Evolutionary conservation across 169 alveolate genomes (phyloP), one percentile per base, ranked within the genome.

Genomic region (Pseudocohnilembus persalinus): DNA sequence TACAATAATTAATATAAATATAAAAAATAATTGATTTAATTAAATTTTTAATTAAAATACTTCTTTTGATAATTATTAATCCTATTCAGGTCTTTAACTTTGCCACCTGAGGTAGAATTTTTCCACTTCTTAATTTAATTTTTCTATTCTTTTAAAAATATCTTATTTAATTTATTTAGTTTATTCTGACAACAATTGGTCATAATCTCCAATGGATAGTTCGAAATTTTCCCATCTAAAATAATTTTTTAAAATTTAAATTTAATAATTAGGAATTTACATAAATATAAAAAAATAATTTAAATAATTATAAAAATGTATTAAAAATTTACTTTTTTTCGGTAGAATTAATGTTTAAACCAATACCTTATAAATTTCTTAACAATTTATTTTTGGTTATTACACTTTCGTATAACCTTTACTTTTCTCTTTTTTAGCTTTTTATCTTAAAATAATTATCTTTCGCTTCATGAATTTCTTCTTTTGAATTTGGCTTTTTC

Each of bases 191-290:
- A 97, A 95, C 73, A 95, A 91, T 32, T 92, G 93, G 83, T 93
- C 95, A 83, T 96, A 96, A 73, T 96, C 93, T 73, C 91, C 95
- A 27, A 97, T 86, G 27, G 93, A 91, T 76, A 89, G 88, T 49
- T 94, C 96, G 90, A 96, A 97, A 81, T 95, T 96, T 83, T 96
- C 96, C 98, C 98, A 96, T n/a, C n/a, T n/a, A n/a, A n/a, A n/a
- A n/a, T n/a, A n/a, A n/a, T n/a, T n/a, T n/a, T n/a, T n/a, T n/a
- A n/a, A n/a, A n/a, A n/a, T n/a, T n/a, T n/a, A n/a, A n/a, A n/a
- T n/a, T n/a, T n/a, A n/a, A n/a, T 30, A 72, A n/a, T 29, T 81
- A 72, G n/a, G n/a, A n/a, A n/a, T n/a, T n/a, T n/a, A n/a, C n/a
- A n/a, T n/a, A n/a, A n/a, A n/a, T n/a, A n/a, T n/a, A n/a, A n/a